Evolutionary conservation across 108 stramenopile species (phyloP).

Genomic region (Fistulifera pelliculosa): DNA sequence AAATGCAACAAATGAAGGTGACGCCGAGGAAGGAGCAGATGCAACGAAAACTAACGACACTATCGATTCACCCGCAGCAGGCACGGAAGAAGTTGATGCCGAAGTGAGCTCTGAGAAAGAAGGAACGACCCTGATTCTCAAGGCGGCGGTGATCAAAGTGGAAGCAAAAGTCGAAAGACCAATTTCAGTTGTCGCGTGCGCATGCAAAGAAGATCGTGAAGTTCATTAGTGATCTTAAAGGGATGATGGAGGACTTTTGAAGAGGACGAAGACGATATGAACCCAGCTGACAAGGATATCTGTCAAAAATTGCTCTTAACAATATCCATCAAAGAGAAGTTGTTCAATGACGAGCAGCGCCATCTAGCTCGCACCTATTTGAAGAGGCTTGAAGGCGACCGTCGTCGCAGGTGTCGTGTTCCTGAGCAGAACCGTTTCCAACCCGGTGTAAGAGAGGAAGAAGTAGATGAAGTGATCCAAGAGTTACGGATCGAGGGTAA

Average conservation of each 20-base stretch:
- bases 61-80: slow-evolving; percentile 5
- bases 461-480: slow-evolving; percentile 39
- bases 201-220: slow-evolving; percentile 66
- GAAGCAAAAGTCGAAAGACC: slow-evolving; percentile 9
- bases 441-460: slow-evolving; percentile 13
- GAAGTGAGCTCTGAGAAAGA: slow-evolving; percentile 8
- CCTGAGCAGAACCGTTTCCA: slow-evolving; percentile 24
- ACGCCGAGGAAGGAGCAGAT: slow-evolving; percentile 7
- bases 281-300: slow-evolving; percentile 47
- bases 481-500: slow-evolving; percentile 63
- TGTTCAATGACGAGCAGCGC: slow-evolving; percentile 74
- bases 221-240: slow-evolving; percentile 73
- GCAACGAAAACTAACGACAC: slow-evolving; percentile 19
- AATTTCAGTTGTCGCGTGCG: slow-evolving; percentile 36
- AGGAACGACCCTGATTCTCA: slow-evolving; percentile 5
- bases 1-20: slow-evolving; percentile 11
- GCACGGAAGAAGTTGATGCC: slow-evolving; percentile 10
- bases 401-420: slow-evolving; percentile 65
- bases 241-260: slow-evolving; percentile 84
- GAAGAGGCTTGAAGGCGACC: slow-evolving; percentile 69
- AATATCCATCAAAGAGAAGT: slow-evolving; percentile 64
- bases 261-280: slow-evolving; percentile 68
- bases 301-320: slow-evolving; percentile 73
- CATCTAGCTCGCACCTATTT: slow-evolving; percentile 47
- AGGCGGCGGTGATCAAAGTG: background rate